Conservation (phyloP, 345 rosid genomes). For the Carallia pectinifolia region DNA sequence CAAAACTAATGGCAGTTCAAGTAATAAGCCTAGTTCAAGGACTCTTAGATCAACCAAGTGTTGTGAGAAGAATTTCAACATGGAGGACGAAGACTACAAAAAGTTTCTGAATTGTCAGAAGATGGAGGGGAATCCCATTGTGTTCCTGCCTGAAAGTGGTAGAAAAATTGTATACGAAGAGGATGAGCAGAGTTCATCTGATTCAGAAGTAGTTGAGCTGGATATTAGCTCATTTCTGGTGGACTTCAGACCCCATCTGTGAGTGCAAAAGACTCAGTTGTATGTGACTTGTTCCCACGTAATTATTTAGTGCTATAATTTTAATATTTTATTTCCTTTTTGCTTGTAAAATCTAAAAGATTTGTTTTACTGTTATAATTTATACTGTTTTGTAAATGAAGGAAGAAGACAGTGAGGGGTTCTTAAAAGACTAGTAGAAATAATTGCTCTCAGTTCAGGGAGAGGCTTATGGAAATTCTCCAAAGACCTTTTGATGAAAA, state of each 20-base stretch:
- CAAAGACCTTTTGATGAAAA: slow-evolving; percentile 42
- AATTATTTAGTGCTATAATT: neutral
- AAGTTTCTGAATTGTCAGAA: slow-evolving; percentile 16
- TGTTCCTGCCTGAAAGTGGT: slow-evolving; percentile 23
- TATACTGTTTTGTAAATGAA: slow-evolving; percentile 22
- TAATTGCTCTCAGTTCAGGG: slow-evolving; percentile 40
- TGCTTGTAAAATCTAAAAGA: slow-evolving; percentile 20
- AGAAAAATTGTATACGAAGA: slow-evolving; percentile 28
- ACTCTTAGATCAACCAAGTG: slow-evolving; percentile 4
- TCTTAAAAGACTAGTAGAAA: slow-evolving; percentile 10
- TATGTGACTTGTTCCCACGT: slow-evolving; percentile 18
- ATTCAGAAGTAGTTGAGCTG: slow-evolving; percentile 47
- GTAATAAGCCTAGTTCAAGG: slow-evolving; percentile 6
- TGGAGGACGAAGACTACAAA: slow-evolving; percentile 30
- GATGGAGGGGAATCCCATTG: slow-evolving; percentile 12
- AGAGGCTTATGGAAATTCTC: slow-evolving; percentile 44
- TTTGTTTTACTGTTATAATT: slow-evolving; percentile 8
- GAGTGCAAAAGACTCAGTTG: slow-evolving; percentile 28
- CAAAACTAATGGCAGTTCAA: neutral
- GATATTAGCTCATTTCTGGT: slow-evolving; percentile 32
- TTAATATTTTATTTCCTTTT: neutral
- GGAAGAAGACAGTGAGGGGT: slow-evolving; percentile 21
- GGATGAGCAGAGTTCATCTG: slow-evolving; percentile 35
- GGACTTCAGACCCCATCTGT: slow-evolving; percentile 38
- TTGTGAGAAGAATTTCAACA: slow-evolving; percentile 5